Evolutionary conservation across 495 filamentous ascomycete species (phyloP).

Genomic region (Tuber indicum): DNA sequence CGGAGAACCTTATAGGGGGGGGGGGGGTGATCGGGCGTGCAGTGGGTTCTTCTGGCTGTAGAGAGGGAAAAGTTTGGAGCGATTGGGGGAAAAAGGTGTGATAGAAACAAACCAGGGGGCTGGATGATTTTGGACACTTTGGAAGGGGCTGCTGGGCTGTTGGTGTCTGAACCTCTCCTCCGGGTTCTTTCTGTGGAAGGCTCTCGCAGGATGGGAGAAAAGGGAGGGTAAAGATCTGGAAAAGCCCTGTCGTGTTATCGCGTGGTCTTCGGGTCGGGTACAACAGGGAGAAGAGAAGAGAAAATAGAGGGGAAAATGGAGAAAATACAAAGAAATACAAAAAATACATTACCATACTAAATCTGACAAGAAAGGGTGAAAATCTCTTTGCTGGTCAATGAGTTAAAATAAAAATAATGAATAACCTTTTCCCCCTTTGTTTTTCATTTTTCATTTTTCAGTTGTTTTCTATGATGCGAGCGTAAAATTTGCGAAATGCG

Average conservation of each 20-base stretch:
- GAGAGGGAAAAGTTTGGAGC: conserved; percentile 38
- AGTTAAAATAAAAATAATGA: background rate
- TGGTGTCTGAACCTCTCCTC: conserved; percentile 38
- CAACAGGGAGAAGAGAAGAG: conserved; percentile 31
- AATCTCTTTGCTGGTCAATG: background rate
- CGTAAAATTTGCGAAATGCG: background rate
- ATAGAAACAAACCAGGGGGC: conserved; percentile 43
- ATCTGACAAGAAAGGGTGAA: background rate
- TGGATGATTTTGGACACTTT: conserved; percentile 42
- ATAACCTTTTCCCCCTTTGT: background rate
- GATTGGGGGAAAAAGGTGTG: conserved; percentile 41
- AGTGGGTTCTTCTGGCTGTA: conserved; percentile 36
- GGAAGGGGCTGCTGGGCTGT: conserved; percentile 35
- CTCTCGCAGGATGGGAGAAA: conserved; percentile 31
- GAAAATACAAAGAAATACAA: background rate
- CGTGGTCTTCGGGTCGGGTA: conserved; percentile 25
- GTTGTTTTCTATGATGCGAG: background rate
- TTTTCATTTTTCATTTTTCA: background rate
- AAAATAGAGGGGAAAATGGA: background rate
- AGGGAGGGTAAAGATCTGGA: conserved; percentile 34
- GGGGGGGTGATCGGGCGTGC: conserved; percentile 37
- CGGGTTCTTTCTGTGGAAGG: conserved; percentile 36
- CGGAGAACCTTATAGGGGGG: conserved; percentile 31
- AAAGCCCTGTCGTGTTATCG: conserved; percentile 37
- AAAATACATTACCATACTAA: background rate